These are phyloP conservation scores for Aureobasidium leucospermi DNA, from an alignment of 2,329 filamentous ascomycete species.

Conservation along the genomic window DNA sequence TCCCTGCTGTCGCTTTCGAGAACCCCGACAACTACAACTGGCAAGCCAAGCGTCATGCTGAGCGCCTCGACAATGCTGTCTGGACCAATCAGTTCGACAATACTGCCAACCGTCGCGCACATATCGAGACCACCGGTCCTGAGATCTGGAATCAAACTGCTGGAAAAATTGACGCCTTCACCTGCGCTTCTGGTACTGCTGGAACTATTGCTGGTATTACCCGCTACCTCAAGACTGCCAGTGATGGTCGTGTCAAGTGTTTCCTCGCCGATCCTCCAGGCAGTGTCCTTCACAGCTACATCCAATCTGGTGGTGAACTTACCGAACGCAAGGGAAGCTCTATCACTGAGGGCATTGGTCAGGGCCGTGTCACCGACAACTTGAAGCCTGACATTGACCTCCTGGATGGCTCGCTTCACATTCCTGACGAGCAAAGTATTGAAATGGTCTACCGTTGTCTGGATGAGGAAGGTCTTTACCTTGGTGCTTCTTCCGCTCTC, in stretches of 20 bases:
- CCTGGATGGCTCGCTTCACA: slow-evolving; percentile 75
- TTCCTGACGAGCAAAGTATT: slow-evolving; percentile 89
- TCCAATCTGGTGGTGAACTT: slow-evolving; percentile 74
- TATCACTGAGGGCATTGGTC: slow-evolving; percentile 96
- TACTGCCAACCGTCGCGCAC: slow-evolving; percentile 82
- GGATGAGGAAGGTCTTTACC: slow-evolving; percentile 90
- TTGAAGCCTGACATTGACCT: slow-evolving; percentile 75
- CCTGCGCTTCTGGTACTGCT: slow-evolving; percentile 86
- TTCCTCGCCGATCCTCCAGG: slow-evolving; percentile 93
- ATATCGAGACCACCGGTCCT: slow-evolving; percentile 93
- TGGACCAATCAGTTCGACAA: slow-evolving; percentile 99
- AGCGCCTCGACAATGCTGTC: slow-evolving; percentile 74
- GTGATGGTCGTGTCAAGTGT: slow-evolving; percentile 69
- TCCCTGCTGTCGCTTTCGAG: slow-evolving; percentile 91
- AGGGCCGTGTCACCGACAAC: slow-evolving; percentile 95
- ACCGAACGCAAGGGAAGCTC: slow-evolving; percentile 74
- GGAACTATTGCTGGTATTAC: slow-evolving; percentile 88
- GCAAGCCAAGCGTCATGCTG: slow-evolving; percentile 86
- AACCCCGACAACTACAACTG: slow-evolving; percentile 98
- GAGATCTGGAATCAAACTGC: slow-evolving; percentile 93
- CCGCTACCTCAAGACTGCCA: slow-evolving; percentile 77
- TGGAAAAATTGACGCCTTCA: slow-evolving; percentile 86
- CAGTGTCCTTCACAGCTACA: slow-evolving; percentile 86
- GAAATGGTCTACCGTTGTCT: slow-evolving; percentile 96
- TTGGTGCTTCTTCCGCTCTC: slow-evolving; percentile 86